A percentile compares a stretch with the other conserved stretches of the same genome.
Evolutionary conservation across 257 asterid species (phyloP).

Genomic region (Galeopsis tetrahit): DNA sequence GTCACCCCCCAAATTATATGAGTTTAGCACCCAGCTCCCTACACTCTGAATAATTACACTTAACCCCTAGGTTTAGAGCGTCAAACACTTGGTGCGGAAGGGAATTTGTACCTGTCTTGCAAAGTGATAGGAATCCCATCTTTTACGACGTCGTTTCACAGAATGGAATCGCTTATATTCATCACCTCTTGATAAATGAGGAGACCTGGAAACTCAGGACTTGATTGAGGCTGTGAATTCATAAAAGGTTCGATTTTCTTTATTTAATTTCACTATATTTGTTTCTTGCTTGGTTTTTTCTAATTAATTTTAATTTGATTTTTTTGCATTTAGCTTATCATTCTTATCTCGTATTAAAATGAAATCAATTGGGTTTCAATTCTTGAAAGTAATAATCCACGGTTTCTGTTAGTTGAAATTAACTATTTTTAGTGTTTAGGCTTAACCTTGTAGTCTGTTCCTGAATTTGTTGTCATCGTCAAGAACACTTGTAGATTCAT

Average conservation of each 20-base stretch:
- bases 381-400: background rate
- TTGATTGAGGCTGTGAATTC: background rate
- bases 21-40: constrained; percentile 11
- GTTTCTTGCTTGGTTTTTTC: background rate
- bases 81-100: background rate
- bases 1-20: background rate
- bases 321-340: background rate
- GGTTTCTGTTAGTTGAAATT: background rate
- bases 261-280: background rate
- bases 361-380: background rate
- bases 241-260: constrained; percentile 22
- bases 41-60: constrained; percentile 10
- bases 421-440: background rate
- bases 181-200: background rate
- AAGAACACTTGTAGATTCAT: background rate
- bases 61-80: background rate
- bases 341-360: background rate
- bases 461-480: background rate
- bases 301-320: constrained; percentile 6
- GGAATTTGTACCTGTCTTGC: background rate
- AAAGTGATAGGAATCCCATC: background rate
- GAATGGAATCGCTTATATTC: constrained; percentile 5
- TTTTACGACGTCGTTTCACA: constrained; percentile 1
- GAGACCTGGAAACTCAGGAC: background rate
- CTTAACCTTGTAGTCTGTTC: background rate